Evolutionary conservation across 345 rosid species (phyloP).

Genomic region (Melaleuca quinquenervia): DNA sequence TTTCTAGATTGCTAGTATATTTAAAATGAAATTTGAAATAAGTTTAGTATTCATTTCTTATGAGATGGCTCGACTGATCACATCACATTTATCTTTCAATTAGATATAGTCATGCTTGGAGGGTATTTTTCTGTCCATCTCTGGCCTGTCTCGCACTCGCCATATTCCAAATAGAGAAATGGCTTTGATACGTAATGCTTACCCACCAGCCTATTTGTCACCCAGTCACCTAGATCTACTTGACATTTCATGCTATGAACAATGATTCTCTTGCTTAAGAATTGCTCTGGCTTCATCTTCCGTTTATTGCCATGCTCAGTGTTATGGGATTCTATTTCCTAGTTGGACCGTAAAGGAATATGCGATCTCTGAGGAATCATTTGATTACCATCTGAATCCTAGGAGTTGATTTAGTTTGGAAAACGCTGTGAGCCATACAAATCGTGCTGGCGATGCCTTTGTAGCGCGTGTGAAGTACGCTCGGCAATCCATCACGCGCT

Average conservation of each 20-base stretch:
- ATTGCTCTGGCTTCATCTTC: background rate
- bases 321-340: background rate
- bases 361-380: background rate
- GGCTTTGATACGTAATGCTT: too few species aligned
- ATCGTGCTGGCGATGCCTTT: background rate
- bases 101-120: too few species aligned
- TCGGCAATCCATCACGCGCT: background rate
- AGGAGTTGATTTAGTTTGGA: background rate
- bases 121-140: background rate
- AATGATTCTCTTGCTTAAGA: background rate
- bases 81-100: background rate
- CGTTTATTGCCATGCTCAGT: background rate
- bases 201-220: background rate
- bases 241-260: background rate
- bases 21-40: background rate
- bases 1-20: background rate
- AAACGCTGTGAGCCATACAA: background rate
- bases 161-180: too few species aligned
- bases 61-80: background rate
- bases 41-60: background rate
- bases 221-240: background rate
- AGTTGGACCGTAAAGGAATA: background rate
- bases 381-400: background rate
- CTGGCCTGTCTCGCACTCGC: too few species aligned
- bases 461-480: background rate